Percentiles rank a stretch among this genome's conserved stretches.
phyloP scores from a whole-genome alignment of 73 alveolate species.

The Durusdinium trenchii region DNA sequence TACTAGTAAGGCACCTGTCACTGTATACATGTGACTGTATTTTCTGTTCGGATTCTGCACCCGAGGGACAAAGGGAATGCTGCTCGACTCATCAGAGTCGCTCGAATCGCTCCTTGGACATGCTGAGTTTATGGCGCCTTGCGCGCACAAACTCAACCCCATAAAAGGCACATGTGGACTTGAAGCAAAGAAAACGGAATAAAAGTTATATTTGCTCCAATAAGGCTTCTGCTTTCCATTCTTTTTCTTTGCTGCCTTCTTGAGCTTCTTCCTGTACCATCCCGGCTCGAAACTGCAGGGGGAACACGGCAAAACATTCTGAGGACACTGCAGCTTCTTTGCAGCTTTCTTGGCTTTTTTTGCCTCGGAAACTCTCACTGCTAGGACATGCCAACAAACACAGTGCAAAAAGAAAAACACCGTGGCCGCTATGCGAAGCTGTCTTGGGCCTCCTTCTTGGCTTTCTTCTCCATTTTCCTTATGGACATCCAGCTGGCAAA shows the following conservation, averaged over 20 bases:
- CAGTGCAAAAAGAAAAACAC: neutral
- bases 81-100: constrained; percentile 52
- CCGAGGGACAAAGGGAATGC: constrained; percentile 59
- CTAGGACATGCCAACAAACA: neutral
- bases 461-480: constrained; percentile 77
- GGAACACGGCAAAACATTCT: too few species aligned
- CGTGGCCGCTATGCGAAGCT: neutral
- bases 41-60: neutral
- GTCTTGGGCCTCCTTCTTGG: constrained; percentile 60
- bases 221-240: neutral
- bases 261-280: constrained; percentile 38
- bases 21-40: neutral
- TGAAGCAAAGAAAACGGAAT: neutral
- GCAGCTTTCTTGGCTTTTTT: constrained; percentile 92
- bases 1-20: too few species aligned
- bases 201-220: neutral
- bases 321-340: constrained; percentile 68
- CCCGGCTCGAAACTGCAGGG: neutral
- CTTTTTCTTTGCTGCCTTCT: constrained; percentile 57
- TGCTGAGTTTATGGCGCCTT: neutral
- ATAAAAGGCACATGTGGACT: too few species aligned
- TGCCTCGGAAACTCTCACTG: too few species aligned
- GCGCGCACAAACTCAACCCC: neutral
- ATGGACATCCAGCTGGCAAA: neutral
- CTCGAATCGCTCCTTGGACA: constrained; percentile 58